phyloP scores from a whole-genome alignment of 225 moss, liverwort and hornwort genomes.

The Marchantia polymorpha region DNA sequence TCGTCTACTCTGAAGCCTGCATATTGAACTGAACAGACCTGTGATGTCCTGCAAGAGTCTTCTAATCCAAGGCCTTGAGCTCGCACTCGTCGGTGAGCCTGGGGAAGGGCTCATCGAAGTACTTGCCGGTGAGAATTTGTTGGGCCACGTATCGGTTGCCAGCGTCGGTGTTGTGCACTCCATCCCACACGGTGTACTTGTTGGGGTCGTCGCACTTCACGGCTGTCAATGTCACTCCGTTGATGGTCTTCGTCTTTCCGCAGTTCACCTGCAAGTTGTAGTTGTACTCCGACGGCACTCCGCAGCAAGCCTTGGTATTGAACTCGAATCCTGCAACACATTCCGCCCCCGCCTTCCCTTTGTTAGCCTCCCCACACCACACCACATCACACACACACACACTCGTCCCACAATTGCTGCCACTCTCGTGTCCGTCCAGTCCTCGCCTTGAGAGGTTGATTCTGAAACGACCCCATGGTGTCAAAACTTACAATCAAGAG shows the following conservation, averaged over 20 bases:
- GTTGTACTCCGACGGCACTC: constrained; percentile 39
- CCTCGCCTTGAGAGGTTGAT: too few relatives aligned
- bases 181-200: constrained; percentile 47
- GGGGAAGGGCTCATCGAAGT: constrained; percentile 41
- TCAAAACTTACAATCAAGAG: too few relatives aligned
- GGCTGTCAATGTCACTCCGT: constrained; percentile 19
- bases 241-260: constrained; percentile 36
- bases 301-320: constrained; percentile 40
- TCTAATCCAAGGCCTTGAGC: constrained; percentile 22
- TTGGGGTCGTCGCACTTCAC: constrained; percentile 36
- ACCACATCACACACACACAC: too few relatives aligned
- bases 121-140: constrained; percentile 29
- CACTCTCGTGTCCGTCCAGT: too few relatives aligned
- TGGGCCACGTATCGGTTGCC: constrained; percentile 31
- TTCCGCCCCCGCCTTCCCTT: not conserved
- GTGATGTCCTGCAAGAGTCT: not conserved
- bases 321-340: constrained; percentile 39
- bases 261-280: constrained; percentile 48
- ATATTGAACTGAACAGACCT: not conserved
- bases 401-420: too few relatives aligned
- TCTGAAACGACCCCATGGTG: too few relatives aligned
- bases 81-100: constrained; percentile 32
- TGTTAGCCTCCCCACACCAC: not conserved
- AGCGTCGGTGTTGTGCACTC: constrained; percentile 50
- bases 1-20: not conserved